phyloP scores from a whole-genome alignment of 1,139 yeast genomes.

The Candida frijolesensis region DNA sequence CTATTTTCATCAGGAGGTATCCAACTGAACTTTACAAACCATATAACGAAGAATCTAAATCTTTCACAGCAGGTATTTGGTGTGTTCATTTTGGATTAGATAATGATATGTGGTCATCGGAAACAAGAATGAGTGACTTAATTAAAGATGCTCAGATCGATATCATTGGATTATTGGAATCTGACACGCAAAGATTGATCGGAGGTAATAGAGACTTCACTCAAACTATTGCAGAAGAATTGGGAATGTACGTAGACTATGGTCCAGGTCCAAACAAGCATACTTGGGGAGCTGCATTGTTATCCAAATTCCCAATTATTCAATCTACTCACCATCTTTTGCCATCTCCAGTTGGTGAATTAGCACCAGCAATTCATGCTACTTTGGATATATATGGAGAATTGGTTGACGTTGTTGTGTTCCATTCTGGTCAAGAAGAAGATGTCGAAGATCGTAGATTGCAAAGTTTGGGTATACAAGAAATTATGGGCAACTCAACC shows the following conservation, averaged over 20 bases:
- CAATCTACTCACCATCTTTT: constrained; percentile 87
- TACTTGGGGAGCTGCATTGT: constrained; percentile 95
- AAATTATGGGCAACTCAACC: constrained; percentile 75
- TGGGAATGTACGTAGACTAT: constrained; percentile 92
- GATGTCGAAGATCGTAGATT: constrained; percentile 90
- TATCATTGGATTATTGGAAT: constrained; percentile 86
- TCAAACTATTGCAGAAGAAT: constrained; percentile 86
- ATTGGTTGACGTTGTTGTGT: constrained; percentile 86
- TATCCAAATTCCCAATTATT: constrained; percentile 91
- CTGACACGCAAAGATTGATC: constrained; percentile 90
- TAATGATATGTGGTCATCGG: constrained; percentile 98
- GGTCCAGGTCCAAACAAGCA: constrained; percentile 99
- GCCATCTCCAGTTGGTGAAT: constrained; percentile 95
- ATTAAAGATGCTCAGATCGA: constrained; percentile 86
- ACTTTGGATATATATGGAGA: constrained; percentile 90
- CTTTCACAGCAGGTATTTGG: constrained; percentile 96
- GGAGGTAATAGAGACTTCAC: constrained; percentile 96
- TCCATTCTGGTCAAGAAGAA: constrained; percentile 98
- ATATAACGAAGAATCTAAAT: constrained; percentile 70
- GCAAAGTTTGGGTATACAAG: constrained; percentile 76
- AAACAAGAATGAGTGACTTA: constrained; percentile 82
- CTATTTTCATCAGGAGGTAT: constrained; percentile 58
- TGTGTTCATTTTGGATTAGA: constrained; percentile 96
- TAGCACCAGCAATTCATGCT: constrained; percentile 98
- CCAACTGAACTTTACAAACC: constrained; percentile 59